A percentile compares a stretch with the other conserved stretches of the same genome.
Evolutionary conservation across 257 asterid species (phyloP).

Genomic region (Capsicum rhomboideum): DNA sequence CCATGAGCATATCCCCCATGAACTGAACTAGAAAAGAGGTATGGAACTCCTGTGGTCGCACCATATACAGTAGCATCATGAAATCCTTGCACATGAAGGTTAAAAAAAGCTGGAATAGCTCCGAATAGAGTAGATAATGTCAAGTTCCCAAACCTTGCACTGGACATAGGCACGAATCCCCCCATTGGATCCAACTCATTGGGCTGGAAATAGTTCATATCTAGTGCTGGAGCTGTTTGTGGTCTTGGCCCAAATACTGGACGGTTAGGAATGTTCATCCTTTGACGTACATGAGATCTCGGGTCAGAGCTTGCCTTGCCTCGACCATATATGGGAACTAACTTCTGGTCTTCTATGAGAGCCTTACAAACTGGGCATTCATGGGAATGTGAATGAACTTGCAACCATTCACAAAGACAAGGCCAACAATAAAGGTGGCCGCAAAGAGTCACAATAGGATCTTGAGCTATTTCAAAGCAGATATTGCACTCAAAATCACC

Average conservation of each 20-base stretch:
- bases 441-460: slow-evolving; percentile 84
- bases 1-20: slow-evolving; percentile 75
- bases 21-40: slow-evolving; percentile 56
- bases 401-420: slow-evolving; percentile 94
- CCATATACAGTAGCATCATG: slow-evolving; percentile 80
- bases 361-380: slow-evolving; percentile 97
- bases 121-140: slow-evolving; percentile 59
- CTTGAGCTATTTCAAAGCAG: slow-evolving; percentile 84
- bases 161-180: slow-evolving; percentile 48
- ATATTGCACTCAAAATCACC: slow-evolving; percentile 84
- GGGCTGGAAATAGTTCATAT: slow-evolving; percentile 37
- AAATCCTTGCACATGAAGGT: slow-evolving; percentile 56
- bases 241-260: slow-evolving; percentile 63
- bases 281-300: slow-evolving; percentile 29
- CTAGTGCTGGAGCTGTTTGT: slow-evolving; percentile 51
- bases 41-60: slow-evolving; percentile 60
- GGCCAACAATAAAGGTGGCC: slow-evolving; percentile 99
- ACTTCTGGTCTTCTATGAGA: slow-evolving; percentile 56
- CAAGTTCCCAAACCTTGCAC: slow-evolving; percentile 56
- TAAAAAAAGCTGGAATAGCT: slow-evolving; percentile 58
- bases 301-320: slow-evolving; percentile 59
- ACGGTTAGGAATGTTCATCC: slow-evolving; percentile 51
- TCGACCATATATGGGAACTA: slow-evolving; percentile 82
- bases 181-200: slow-evolving; percentile 39
- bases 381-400: slow-evolving; percentile 64